Percentiles rank a stretch among this genome's conserved stretches.
Conservation (phyloP, 148 eudicot species). For the Fagopyrum tataricum region DNA sequence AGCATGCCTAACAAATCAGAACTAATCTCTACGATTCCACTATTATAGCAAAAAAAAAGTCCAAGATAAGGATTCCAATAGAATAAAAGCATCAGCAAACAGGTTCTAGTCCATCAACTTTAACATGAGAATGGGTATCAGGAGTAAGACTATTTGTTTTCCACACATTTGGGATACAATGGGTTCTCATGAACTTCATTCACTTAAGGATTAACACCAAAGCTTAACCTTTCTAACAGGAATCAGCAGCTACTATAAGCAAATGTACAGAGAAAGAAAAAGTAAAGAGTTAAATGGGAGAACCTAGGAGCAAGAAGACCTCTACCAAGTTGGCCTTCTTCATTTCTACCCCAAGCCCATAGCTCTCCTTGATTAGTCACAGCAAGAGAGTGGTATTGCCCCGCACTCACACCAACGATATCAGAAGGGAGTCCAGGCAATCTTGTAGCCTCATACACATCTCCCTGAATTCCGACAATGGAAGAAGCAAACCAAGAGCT, state of each 20-base stretch:
- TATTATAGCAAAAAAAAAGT: neutral
- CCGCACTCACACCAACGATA: constrained; percentile 52
- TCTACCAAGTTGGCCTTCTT: constrained; percentile 85
- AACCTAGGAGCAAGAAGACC: constrained; percentile 61
- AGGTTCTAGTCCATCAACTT: too few relatives aligned
- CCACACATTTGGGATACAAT: neutral
- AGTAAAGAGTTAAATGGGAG: neutral
- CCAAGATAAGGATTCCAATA: too few relatives aligned
- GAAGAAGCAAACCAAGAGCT: constrained; percentile 65
- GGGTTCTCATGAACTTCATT: neutral
- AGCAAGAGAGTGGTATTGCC: constrained; percentile 94
- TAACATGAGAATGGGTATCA: too few relatives aligned
- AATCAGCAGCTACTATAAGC: neutral
- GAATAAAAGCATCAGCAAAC: too few relatives aligned
- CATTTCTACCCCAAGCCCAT: constrained; percentile 97
- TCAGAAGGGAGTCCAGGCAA: constrained; percentile 64
- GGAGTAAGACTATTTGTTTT: too few relatives aligned
- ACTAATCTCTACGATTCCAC: neutral
- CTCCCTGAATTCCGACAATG: constrained; percentile 48
- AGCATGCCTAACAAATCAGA: neutral
- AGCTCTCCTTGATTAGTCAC: constrained; percentile 68
- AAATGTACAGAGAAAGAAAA: neutral
- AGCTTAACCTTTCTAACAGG: neutral
- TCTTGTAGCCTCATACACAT: constrained; percentile 82
- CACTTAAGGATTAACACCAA: neutral